These are phyloP conservation scores for Singerocomus inundabilis DNA, from an alignment of 1,284 basidiomycete genomes.

Conservation along the genomic window DNA sequence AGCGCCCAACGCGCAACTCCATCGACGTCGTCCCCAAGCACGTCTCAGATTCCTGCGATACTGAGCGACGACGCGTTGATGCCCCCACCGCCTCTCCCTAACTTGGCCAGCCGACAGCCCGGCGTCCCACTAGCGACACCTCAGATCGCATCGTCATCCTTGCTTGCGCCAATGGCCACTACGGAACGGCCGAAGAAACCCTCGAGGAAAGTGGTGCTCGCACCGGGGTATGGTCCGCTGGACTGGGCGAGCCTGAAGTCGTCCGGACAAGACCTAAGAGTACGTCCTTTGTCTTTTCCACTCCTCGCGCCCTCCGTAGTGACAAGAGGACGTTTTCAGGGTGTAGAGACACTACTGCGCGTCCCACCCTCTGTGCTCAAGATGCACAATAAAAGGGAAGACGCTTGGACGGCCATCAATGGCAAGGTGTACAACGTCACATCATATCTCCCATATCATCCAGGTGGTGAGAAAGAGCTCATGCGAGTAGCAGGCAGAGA, in stretches of 20 bases:
- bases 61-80: slow-evolving; percentile 58
- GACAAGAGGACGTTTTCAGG: slow-evolving; percentile 37
- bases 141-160: slow-evolving; percentile 38
- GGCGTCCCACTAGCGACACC: slow-evolving; percentile 35
- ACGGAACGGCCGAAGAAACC: slow-evolving; percentile 58
- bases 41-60: slow-evolving; percentile 39
- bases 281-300: slow-evolving; percentile 28
- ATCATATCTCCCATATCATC: slow-evolving; percentile 89
- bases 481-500: slow-evolving; percentile 97
- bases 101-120: slow-evolving; percentile 45
- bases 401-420: slow-evolving; percentile 92
- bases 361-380: slow-evolving; percentile 85
- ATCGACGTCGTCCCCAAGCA: slow-evolving; percentile 1
- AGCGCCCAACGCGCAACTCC: slow-evolving; percentile 73
- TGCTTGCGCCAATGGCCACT: slow-evolving; percentile 59
- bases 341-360: slow-evolving; percentile 64
- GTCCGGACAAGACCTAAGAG: slow-evolving; percentile 76
- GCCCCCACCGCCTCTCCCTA: slow-evolving; percentile 68
- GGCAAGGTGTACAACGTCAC: slow-evolving; percentile 98
- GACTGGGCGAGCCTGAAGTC: slow-evolving; percentile 92
- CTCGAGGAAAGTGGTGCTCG: slow-evolving; percentile 76
- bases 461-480: slow-evolving; percentile 90
- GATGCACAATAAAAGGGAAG: slow-evolving; percentile 77
- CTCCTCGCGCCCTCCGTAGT: not conserved
- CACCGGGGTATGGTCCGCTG: slow-evolving; percentile 88